Conservation (phyloP, 2,329 filamentous ascomycete species). For the Aspergillus unguis region DNA sequence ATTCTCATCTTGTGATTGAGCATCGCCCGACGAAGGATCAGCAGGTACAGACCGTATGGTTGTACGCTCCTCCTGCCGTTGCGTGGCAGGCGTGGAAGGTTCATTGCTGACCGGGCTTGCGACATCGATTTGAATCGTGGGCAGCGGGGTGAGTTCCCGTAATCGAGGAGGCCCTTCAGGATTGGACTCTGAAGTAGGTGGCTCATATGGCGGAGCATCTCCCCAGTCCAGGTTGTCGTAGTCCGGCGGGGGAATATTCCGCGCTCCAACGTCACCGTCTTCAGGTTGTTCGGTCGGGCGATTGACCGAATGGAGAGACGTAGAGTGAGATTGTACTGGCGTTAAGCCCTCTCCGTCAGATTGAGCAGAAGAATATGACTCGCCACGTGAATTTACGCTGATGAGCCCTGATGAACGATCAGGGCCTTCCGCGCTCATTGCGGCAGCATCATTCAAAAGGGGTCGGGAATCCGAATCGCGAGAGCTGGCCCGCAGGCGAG, state of each 20-base stretch:
- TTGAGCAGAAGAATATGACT: conserved; percentile 35
- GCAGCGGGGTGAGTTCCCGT: conserved; percentile 23
- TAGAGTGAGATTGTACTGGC: conserved; percentile 27
- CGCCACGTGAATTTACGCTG: conserved; percentile 29
- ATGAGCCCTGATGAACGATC: conserved; percentile 27
- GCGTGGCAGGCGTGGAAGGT: conserved; percentile 24
- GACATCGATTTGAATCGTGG: conserved; percentile 32
- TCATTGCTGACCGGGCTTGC: conserved; percentile 27
- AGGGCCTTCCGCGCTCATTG: conserved; percentile 29
- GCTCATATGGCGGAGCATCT: conserved; percentile 42
- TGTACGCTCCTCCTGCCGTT: conserved; percentile 5
- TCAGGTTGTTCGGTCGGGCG: conserved; percentile 22
- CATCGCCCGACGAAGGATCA: background rate
- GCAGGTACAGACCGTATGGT: background rate
- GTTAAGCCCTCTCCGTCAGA: conserved; percentile 30
- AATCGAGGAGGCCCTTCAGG: conserved; percentile 16
- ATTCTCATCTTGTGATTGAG: too few relatives aligned
- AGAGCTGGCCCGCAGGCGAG: conserved; percentile 46
- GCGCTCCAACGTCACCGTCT: conserved; percentile 38
- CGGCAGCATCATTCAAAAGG: conserved; percentile 39
- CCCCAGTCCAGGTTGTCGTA: conserved; percentile 44
- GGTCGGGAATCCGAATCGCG: conserved; percentile 48
- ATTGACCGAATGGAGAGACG: conserved; percentile 23
- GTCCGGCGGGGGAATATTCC: conserved; percentile 39
- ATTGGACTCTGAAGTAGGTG: conserved; percentile 20